Evolutionary conservation across 2,329 filamentous ascomycete species (phyloP), one percentile per base, ranked within the genome.

Genomic region (Pseudogymnoascus sp.): DNA sequence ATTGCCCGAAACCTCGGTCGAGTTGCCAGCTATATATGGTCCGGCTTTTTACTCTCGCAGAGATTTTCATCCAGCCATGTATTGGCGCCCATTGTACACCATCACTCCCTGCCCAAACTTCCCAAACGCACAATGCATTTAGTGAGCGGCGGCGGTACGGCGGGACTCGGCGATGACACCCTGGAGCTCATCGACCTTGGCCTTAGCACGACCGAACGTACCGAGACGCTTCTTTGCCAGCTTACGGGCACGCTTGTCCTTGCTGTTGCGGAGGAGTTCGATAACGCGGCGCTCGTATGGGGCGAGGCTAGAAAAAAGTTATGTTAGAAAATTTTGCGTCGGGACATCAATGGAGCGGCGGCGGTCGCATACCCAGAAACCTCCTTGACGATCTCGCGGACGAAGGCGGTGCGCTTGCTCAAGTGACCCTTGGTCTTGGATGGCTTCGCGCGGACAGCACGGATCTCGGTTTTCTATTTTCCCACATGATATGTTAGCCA

Each of bases 171-270:
- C 90, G 76, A 99, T 99, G 79, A 99, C 89, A 74, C 90, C 86
- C 81, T 91, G 90, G 81, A 99, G 90, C 82, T 97, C 92, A 77
- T 99, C 94, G 71, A 99, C 94, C 92, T 99, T 99, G 77, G 84
- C 87, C 92, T 99, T 99, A 75, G 92, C 92, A 78, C 94, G 92
- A 75, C 90, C 89, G 79, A 97, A 97, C 72, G 94, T 97, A 77
- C 94, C 94, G 82, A 99, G 92, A 88, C 92, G 87, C 89, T 95
- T 96, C 92, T 97, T 97, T 74, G 92, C 92, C 74, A 96, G 89
- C 88, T 96, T 96, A 72, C 92, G 86, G 74, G 92, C 92, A 79
- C 92, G 90, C 90, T 97, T 97, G 81, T 99, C 94, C 83, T 95
- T 95, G 82, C 84, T 88, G 89, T 99, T 99, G 74, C 94, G 90